These are phyloP conservation scores for Boletus reticulatus DNA, from an alignment of 768 basidiomycete genomes.

Conservation along the genomic window DNA sequence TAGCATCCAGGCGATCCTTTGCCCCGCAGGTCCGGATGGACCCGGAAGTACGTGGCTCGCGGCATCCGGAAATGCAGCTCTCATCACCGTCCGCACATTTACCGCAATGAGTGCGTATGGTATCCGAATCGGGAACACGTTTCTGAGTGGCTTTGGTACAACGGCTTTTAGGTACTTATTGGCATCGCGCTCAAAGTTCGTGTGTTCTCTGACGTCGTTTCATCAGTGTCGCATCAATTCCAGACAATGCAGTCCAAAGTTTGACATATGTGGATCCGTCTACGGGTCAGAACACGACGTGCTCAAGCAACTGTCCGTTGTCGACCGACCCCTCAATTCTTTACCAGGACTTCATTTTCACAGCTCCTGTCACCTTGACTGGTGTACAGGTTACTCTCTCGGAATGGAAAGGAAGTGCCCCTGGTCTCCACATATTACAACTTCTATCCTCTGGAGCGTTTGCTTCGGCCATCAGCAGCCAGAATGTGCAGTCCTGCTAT, in stretches of 20 bases:
- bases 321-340: slow-evolving; percentile 69
- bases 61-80: slow-evolving; percentile 62
- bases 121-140: slow-evolving; percentile 89
- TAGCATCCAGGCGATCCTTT: slow-evolving; percentile 71
- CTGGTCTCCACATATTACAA: slow-evolving; percentile 90
- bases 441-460: slow-evolving; percentile 91
- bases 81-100: slow-evolving; percentile 78
- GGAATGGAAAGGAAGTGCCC: slow-evolving; percentile 66
- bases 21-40: slow-evolving; percentile 81
- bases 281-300: slow-evolving; percentile 74
- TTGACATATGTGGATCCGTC: slow-evolving; percentile 76
- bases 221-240: slow-evolving; percentile 78
- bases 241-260: slow-evolving; percentile 79
- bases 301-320: slow-evolving; percentile 76
- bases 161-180: slow-evolving; percentile 73
- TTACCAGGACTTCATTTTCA: slow-evolving; percentile 94
- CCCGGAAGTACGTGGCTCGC: slow-evolving; percentile 85
- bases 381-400: slow-evolving; percentile 86
- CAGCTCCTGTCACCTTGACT: slow-evolving; percentile 61
- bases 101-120: slow-evolving; percentile 73
- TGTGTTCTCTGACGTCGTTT: slow-evolving; percentile 6
- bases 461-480: slow-evolving; percentile 62
- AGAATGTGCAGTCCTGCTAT: slow-evolving; percentile 73
- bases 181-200: not conserved
- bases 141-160: slow-evolving; percentile 76